These are phyloP conservation scores for Rutstroemia sp. DNA, from an alignment of 2,329 filamentous ascomycete species.

Conservation along the genomic window DNA sequence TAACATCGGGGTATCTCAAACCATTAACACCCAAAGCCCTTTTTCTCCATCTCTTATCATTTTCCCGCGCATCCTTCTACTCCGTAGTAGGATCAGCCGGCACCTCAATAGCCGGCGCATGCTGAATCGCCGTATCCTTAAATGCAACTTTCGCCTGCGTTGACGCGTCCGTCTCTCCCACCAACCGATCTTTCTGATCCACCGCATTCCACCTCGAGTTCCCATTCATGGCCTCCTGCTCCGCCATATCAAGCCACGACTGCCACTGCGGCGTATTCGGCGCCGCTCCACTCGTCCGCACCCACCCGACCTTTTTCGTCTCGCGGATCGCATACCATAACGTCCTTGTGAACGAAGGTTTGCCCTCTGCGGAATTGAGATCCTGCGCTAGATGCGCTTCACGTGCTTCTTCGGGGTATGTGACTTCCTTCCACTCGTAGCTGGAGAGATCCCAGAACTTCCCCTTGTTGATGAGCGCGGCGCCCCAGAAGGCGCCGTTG, in stretches of 20 bases:
- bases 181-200: constrained; percentile 40
- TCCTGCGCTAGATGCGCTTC: constrained; percentile 31
- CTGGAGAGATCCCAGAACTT: constrained; percentile 51
- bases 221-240: constrained; percentile 30
- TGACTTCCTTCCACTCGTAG: constrained; percentile 39
- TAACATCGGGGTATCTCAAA: no score
- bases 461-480: constrained; percentile 31
- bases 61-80: no score
- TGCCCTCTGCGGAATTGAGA: constrained; percentile 33
- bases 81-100: constrained; percentile 10
- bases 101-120: constrained; percentile 22
- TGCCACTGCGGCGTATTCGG: constrained; percentile 45
- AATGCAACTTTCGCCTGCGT: constrained; percentile 5
- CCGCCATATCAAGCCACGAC: constrained; percentile 45
- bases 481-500: constrained; percentile 51
- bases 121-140: constrained; percentile 20
- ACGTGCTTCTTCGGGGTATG: constrained; percentile 32
- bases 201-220: constrained; percentile 41
- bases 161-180: constrained; percentile 25
- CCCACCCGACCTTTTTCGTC: constrained; percentile 46
- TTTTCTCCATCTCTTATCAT: no score
- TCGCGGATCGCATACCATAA: constrained; percentile 53
- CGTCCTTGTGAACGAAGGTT: constrained; percentile 46
- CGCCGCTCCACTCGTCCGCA: constrained; percentile 42
- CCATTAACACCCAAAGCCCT: no score